Evolutionary conservation across 1,139 yeast species (phyloP), one percentile per base, ranked within the genome.

Genomic region (Arxiozyma slooffiae): DNA sequence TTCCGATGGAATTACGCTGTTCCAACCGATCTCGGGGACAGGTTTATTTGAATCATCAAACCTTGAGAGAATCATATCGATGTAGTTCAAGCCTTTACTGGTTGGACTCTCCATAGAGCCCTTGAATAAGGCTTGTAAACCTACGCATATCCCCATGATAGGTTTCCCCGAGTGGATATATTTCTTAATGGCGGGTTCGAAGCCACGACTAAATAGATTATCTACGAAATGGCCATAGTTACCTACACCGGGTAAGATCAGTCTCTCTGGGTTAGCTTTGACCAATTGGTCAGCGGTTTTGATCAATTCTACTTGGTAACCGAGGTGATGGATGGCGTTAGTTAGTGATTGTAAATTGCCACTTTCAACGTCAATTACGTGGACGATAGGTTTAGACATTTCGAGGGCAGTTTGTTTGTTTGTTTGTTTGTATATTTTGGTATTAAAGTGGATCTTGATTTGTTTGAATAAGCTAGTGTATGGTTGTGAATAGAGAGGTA

Each of bases 11-110:
- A 60, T 65, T 4, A 78, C 70, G 7, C 74, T 70, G 66, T 89
- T 92, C 98, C 98, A 92, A 22, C 98, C 98, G 59, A 92, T 92
- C 57, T 86, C 92, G 3, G 98, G 98, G 2, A 92, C 98, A 11
- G 96, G 77, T 67, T 92, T 92, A 51, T 77, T 82, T 2, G 72
- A 53, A 39, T 74, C 71, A 55, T 80, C 69, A 63, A 92, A 92
- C 60, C 79, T 82, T 21, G 68, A 66, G 56, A 92, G 72, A 7
- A 68, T 66, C 48, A 82, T 71, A 46, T 76, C 76, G 41, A 83
- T 66, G 43, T 78, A 72, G 0, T 66, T 59, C 38, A 83, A 68
- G 1, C 97, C 97, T 39, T 67, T 60, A 43, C 77, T 75, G 17
- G 71, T 75, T 2, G 82, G 80, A 54, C 85, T 78, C 67, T 92